These are phyloP conservation scores for Boletus rubroflammeus DNA, from an alignment of 768 basidiomycete species.

Conservation along the genomic window DNA sequence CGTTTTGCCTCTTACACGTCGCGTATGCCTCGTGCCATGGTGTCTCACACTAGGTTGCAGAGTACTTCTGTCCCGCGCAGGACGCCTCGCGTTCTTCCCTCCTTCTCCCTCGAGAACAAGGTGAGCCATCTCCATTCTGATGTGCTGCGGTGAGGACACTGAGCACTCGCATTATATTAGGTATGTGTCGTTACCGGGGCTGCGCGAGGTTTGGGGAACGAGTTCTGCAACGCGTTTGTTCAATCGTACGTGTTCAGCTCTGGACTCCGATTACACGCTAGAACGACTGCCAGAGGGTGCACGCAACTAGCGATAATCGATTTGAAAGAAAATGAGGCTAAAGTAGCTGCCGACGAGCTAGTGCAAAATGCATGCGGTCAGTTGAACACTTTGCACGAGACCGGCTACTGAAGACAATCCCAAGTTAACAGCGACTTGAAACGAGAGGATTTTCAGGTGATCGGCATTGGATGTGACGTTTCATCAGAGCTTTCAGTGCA, in stretches of 20 bases:
- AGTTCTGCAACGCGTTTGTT: conserved; percentile 88
- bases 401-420: conserved; percentile 29
- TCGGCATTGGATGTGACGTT: conserved; percentile 86
- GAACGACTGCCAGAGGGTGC: conserved; percentile 58
- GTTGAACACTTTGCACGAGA: conserved; percentile 24
- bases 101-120: conserved; percentile 79
- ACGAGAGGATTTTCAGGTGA: conserved; percentile 55
- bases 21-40: conserved; percentile 9
- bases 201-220: conserved; percentile 85
- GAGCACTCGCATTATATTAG: conserved; percentile 34
- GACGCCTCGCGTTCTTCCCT: conserved; percentile 54
- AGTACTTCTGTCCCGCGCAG: conserved; percentile 26
- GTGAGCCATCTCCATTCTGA: conserved; percentile 33
- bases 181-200: conserved; percentile 93
- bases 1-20: conserved; percentile 18
- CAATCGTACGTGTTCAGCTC: conserved; percentile 52
- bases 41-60: conserved; percentile 19
- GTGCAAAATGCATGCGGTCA: conserved; percentile 47
- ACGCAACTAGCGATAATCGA: conserved; percentile 79
- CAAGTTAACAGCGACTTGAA: conserved; percentile 54
- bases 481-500: conserved; percentile 78
- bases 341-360: conserved; percentile 68
- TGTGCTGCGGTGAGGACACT: not conserved
- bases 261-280: not conserved
- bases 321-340: conserved; percentile 66